Base-by-base conservation (phyloP, 805 yeast genomes). In the Zygotorulaspora chibaensis region DNA sequence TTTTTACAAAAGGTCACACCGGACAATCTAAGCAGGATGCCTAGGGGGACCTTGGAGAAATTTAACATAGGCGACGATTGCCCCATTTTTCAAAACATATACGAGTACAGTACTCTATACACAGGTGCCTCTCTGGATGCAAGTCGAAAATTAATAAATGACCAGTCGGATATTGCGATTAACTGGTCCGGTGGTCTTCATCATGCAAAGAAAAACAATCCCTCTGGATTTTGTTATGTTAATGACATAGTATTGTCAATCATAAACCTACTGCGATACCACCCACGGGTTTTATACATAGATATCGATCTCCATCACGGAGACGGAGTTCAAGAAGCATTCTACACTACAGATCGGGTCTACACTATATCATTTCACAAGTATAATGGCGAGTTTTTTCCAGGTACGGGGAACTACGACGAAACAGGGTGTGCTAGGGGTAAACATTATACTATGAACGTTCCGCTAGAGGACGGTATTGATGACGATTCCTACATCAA, bases 61-160 rank as follows among this genome's bases (percentile, higher is more conserved):
- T 91, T 91, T 74, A 93, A 93, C 63, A 96, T 91, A 46, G 98
- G 97, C 38, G 98, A 93, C 61, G 98, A 86, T 68, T 84, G 91
- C 61, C 91, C 91, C 2, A 87, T 84, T 43, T 84, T 84, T 61
- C 89, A 84, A 57, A 89, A 90, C 6, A 67, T 84, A 17, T 84
- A 80, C 60, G 88, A 83, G 53, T 84, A 82, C 62, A 80, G 87
- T 53, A 77, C 86, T 3, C 81, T 87, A 16, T 83, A 85, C 37
- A 90, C 95, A 3, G 96, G 96, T 48, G 95, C 95, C 1, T 84
- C 93, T 2, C 74, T 88, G 72, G 96, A 89, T 61, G 96, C 96
- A 15, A 85, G 96, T 9, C 83, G 93, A 3, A 80, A 89, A 59
- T 73, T 89, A 56, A 80, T 84, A 51, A 73, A 85, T 42, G 87